Evolutionary conservation across 345 rosid species (phyloP), one percentile per base, ranked within the genome.

Genomic region (Conringia planisiliqua): DNA sequence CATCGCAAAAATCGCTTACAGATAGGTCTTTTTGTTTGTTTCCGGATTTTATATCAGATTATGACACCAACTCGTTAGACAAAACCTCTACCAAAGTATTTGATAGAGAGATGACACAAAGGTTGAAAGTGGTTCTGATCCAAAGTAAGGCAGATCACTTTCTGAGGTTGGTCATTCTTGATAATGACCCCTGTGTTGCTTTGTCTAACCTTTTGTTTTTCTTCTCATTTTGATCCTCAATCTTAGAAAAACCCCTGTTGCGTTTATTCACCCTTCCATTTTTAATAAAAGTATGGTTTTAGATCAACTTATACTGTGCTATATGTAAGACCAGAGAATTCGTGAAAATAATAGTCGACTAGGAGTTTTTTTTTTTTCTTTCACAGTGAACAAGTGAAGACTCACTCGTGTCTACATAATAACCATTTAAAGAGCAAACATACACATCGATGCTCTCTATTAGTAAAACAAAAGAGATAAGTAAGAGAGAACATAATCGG

Each of bases 111-210:
- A 71, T 56, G 72, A 27, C 52, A 44, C 67, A 70, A 55, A 26
- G 52, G 16, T 62, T 40, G 18, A 76, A 62, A 61, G 76, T 70
- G 71, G 14, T 57, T 77, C 75, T 76, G 75, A 70, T 44, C 74
- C 30, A 70, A 59, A 62, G 75, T n/a, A 62, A 62, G 75, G 71
- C 60, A 62, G 64, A 62, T 62, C 80, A 70, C 75, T 62, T 70
- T 63, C 52, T 47, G 36, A 55, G 27, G 66, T 62, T 61, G 71
- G 75, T 76, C 80, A 76, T 69, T 69, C 74, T 69, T 76, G 68
- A 42, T 40, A 42, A 62, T 54, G 79, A 70, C 80, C 66, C 44
- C 70, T 70, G 29, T 54, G 65, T 70, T 33, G 52, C 47, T 70
- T 56, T 77, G 66, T 63, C 75, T 62, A 62, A 70, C 71, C 78